Base-by-base conservation (phyloP, 768 basidiomycete species). In the Daedaleopsis nitida region DNA sequence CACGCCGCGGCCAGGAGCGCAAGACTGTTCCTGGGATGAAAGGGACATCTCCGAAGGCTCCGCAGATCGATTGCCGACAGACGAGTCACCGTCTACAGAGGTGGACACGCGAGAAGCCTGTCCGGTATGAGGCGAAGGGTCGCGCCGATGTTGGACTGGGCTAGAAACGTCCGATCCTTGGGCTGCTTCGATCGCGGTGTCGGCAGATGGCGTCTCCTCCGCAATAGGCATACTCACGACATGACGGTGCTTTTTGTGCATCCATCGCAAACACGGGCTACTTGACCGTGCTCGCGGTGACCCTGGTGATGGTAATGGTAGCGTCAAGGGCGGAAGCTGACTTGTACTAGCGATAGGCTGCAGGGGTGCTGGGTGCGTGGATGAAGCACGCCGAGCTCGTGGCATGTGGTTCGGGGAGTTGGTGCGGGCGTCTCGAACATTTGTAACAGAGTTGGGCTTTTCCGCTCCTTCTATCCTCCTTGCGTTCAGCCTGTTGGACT, bases 31-130 rank as follows among this genome's bases (percentile, higher is more conserved):
- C 8, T 51, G 55, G 7, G 50, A 39, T 0, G 50, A 56, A 11
- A 32, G 34, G 16, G 55, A 62, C 10, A 35, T 55, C 32, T 52
- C 42, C 12, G 60, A 62, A 17, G 55, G 24, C 9, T 52, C 51
- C 10, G 47, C 10, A 5, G 59, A 55, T 1, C 9, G 48, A 39
- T 16, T 37, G 23, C 17, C 19, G 7, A 32, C 27, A 4, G 55
- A 62, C 1, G 55, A 52, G 24, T 62, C 60, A 43, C 43, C 38
- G 17, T 19, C 17, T 13, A 45, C 13, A 12, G 21, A 43, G 3
- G 42, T 24, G 37, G 55, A 50, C 5, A 42, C 39, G 4, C 4
- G 50, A 47, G 13, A 43, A 52, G 32, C 32, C 43, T 11, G 9
- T 14, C 12, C 14, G 13, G 13, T n/a, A n/a, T n/a, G 23, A 9